Conservation (phyloP, 768 basidiomycete species). For the Macrolepiota dolichaula region DNA sequence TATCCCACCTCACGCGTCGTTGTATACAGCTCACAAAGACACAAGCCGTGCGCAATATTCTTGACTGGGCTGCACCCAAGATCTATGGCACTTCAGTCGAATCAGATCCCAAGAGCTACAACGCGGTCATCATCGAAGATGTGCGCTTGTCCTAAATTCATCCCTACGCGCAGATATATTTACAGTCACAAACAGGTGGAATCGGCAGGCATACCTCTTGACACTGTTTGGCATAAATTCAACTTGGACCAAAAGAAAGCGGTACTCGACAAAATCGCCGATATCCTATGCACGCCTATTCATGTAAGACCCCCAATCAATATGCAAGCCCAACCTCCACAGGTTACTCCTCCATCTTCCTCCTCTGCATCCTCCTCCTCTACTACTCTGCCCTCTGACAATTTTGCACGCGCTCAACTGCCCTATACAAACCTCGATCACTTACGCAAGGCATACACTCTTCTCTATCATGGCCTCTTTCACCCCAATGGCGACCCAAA, state of each 20-base stretch:
- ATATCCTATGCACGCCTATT: constrained; percentile 8
- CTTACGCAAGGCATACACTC: constrained; percentile 5
- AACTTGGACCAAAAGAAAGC: constrained; percentile 5
- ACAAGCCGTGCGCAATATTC: neutral
- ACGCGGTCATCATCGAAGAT: constrained; percentile 9
- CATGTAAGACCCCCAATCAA: constrained; percentile 1
- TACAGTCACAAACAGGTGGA: neutral
- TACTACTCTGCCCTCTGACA: neutral
- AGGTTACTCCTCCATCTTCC: neutral
- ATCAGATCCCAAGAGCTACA: constrained; percentile 5
- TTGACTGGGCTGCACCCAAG: constrained; percentile 13
- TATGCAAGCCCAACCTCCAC: constrained; percentile 4
- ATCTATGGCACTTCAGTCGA: constrained; percentile 9
- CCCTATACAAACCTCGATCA: constrained; percentile 3
- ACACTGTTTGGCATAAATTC: neutral
- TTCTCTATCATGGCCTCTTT: constrained; percentile 7
- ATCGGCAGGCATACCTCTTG: neutral
- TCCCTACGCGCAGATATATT: neutral
- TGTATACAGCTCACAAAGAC: neutral
- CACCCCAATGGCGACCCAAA: constrained; percentile 8
- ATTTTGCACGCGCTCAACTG: neutral
- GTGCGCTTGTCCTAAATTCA: neutral
- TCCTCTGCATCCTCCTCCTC: constrained; percentile 3
- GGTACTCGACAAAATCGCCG: constrained; percentile 8
- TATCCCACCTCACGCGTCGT: neutral